Conservation (phyloP, 164 flowering plant genomes). For the Magnolia officinalis region DNA sequence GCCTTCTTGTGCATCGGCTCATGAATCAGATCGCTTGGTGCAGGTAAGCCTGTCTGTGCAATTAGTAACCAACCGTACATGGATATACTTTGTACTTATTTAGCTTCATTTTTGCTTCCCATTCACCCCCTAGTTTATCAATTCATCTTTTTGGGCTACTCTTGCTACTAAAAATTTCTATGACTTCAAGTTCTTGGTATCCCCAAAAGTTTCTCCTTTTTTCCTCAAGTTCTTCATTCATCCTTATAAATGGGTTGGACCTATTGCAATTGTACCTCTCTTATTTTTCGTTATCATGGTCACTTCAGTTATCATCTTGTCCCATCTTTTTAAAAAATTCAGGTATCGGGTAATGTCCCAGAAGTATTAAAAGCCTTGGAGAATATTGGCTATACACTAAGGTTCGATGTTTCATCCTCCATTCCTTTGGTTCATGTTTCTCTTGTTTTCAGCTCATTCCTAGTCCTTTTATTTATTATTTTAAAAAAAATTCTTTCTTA, state of each 20-base stretch:
- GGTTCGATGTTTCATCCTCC: slow-evolving; percentile 33
- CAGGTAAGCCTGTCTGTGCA: slow-evolving; percentile 45
- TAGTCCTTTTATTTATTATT: background rate
- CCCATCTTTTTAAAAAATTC: background rate
- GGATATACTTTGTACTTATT: background rate
- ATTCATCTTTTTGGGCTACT: background rate
- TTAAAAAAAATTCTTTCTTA: background rate
- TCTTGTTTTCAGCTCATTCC: background rate
- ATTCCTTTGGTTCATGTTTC: background rate
- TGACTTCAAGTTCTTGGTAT: background rate
- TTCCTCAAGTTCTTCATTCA: background rate
- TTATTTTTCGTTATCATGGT: slow-evolving; percentile 1
- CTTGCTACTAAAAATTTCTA: background rate
- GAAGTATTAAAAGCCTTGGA: slow-evolving; percentile 70
- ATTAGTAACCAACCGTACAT: background rate
- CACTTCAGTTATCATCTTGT: too few species aligned
- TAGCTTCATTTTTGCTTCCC: background rate
- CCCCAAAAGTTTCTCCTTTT: background rate
- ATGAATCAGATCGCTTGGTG: slow-evolving; percentile 84
- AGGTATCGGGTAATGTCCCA: slow-evolving; percentile 77
- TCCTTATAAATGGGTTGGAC: background rate
- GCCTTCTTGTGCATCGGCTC: slow-evolving; percentile 87
- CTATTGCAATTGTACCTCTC: background rate
- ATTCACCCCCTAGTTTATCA: background rate
- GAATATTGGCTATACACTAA: slow-evolving; percentile 64